Evolutionary conservation across 2,329 filamentous ascomycete species (phyloP), one percentile per base, ranked within the genome.

Genomic region (Fonsecaea multimorphosa): DNA sequence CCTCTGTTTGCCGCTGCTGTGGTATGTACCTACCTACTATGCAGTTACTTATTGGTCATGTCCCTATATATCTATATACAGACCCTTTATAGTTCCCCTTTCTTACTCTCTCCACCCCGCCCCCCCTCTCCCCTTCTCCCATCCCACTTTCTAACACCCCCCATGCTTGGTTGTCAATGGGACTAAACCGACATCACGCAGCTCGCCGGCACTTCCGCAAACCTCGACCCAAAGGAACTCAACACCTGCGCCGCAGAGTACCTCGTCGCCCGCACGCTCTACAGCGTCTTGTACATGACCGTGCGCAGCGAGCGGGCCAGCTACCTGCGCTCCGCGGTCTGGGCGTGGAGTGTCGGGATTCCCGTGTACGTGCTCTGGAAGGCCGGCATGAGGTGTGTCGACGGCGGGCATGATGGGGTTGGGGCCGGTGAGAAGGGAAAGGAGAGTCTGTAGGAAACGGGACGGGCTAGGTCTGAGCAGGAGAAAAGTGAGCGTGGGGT

Each of bases 1-100:
- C 76, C 76, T 3, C 63, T 77, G 49, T 78, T 77, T 64, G 76
- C 76, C 9, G 72, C 73, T 66, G 74, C 76, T 11, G 76, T 77
- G 74, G 72, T 74, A 71, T 52, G 70, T 34, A n/a, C n/a, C 38
- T 22, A 9, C 24, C n/a, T 19, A n/a, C n/a, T n/a, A n/a, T n/a
- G n/a, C n/a, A n/a, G n/a, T n/a, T n/a, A n/a, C n/a, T n/a, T n/a
- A n/a, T n/a, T n/a, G n/a, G n/a, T n/a, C n/a, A n/a, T n/a, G n/a
- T n/a, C n/a, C n/a, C n/a, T n/a, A n/a, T n/a, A n/a, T n/a, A n/a
- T n/a, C n/a, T n/a, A n/a, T n/a, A n/a, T n/a, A n/a, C n/a, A n/a
- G n/a, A n/a, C n/a, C n/a, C n/a, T n/a, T n/a, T n/a, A n/a, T n/a
- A n/a, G n/a, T n/a, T n/a, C n/a, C n/a, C n/a, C n/a, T n/a, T n/a